Base-by-base conservation (phyloP, 768 basidiomycete genomes). In the Amyloporia xantha region DNA sequence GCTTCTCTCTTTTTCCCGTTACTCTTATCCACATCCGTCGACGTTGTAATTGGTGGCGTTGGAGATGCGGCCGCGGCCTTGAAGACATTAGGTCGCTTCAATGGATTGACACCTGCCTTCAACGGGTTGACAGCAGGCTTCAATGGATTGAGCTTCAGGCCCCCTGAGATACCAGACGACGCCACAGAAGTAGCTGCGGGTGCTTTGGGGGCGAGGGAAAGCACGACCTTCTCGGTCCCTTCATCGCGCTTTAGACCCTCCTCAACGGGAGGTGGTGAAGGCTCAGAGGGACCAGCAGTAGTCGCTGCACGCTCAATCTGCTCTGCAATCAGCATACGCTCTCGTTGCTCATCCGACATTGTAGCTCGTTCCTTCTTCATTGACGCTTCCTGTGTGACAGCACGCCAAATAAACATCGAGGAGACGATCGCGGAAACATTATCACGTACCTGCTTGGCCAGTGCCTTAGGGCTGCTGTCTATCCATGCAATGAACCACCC, bases 401-500 rank as follows among this genome's bases (percentile, higher is more conserved):
- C 30, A n/a, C n/a, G n/a, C n/a, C n/a, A n/a, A 28, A 36, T 28
- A 17, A 30, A 44, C 26, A 27, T 9, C 23, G 15, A 39, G 13
- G 7, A 20, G 23, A 42, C 12, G 2, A 44, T 49, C 3, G 50
- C 44, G 10, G 24, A 28, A 33, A n/a, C n/a, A n/a, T n/a, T n/a
- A n/a, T 37, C 25, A 68, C 77, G 58, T 54, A 87, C 87, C 67
- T 86, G 84, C 71, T 92, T 91, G 6, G 89, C 91, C 27, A 99
- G 73, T 1, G 96, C 92, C 59, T 92, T 90, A 11, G 96, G 96
- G 49, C 88, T 89, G 66, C 78, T 97, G 66, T 99, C 96, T 47
- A 99, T 89, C 96, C 96, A 99, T 28, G 86, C 82, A 53, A 99
- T 76, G 66, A 94, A 99, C 84, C 90, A 93, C 1, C 96, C 96